Base-by-base conservation (phyloP, 2,329 filamentous ascomycete genomes). In the Fulvia fulva region DNA sequence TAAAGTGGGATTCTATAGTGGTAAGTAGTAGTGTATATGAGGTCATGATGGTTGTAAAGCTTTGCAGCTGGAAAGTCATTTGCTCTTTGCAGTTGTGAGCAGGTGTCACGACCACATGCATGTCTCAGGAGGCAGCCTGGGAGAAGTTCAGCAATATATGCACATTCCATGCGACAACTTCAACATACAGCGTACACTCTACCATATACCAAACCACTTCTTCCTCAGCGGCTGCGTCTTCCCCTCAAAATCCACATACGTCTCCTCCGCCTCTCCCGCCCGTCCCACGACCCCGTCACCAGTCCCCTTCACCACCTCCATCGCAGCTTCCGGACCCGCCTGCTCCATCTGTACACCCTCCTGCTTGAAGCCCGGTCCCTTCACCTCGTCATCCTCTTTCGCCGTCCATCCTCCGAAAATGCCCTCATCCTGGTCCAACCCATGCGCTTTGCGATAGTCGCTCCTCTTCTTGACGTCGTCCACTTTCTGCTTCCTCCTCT, bases 391-490 rank as follows among this genome's bases (percentile, higher is more conserved):
- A 65, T 77, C 63, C 4, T 45, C 60, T 61, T 70, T 74, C 21
- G 75, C 73, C 12, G 71, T 76, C 77, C 78, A 79, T 2, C 77
- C 77, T 7, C 78, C 78, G 67, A 87, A 79, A 53, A 83, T 58
- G 2, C 69, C 77, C 68, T 68, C 66, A 12, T 60, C 80, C 66
- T 82, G 78, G 73, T 91, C 87, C 69, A 96, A 74, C 9, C 91
- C 91, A 78, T 96, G 91, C 60, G 88, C 90, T 75, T 90, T 87
- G 68, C 92, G 86, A 76, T 91, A 99, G 74, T 89, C 86, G 61
- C 84, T 84, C 68, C 93, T 83, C 84, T 97, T 96, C 73, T 87
- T 83, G 26, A 94, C 87, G 76, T 99, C 94, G 65, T 96, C 91
- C 56, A 91, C 81, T 65, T 86, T 86, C 70, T 82, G 82, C 68